These are phyloP conservation scores for Cochlearia excelsa DNA, from an alignment of 345 rosid species.

Conservation along the genomic window DNA sequence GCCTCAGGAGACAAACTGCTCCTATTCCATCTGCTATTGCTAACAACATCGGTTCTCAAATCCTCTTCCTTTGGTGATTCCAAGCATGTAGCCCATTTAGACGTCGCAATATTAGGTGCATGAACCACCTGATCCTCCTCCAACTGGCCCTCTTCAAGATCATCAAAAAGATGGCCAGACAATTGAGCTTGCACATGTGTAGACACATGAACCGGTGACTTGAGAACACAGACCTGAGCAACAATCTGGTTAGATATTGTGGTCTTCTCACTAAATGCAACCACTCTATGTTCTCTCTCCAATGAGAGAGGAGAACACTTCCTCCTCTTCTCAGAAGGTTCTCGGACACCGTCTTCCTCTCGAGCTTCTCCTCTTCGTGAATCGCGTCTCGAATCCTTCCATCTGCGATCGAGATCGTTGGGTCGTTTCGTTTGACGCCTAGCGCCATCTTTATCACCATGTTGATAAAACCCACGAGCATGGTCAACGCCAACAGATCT, in stretches of 20 bases:
- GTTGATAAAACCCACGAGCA: constrained; percentile 30
- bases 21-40: constrained; percentile 25
- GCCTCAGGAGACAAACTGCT: constrained; percentile 39
- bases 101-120: constrained; percentile 51
- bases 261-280: constrained; percentile 15
- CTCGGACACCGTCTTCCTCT: constrained; percentile 34
- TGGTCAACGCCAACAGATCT: constrained; percentile 38
- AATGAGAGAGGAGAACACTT: constrained; percentile 50
- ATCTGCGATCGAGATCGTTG: constrained; percentile 19
- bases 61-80: constrained; percentile 38
- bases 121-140: constrained; percentile 36
- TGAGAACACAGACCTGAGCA: constrained; percentile 23
- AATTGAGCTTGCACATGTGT: background rate
- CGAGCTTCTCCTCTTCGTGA: constrained; percentile 55
- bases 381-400: constrained; percentile 24
- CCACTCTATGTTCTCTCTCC: constrained; percentile 42
- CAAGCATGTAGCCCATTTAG: constrained; percentile 69
- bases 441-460: constrained; percentile 30
- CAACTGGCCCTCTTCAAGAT: constrained; percentile 67
- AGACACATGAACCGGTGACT: constrained; percentile 18
- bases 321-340: constrained; percentile 51
- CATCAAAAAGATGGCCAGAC: constrained; percentile 41
- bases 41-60: constrained; percentile 14
- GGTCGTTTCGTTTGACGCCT: constrained; percentile 30
- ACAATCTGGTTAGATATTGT: constrained; percentile 20